Percentiles rank a stretch among this genome's conserved stretches.
These are phyloP conservation scores for Pythium brassicae DNA, from an alignment of 352 stramenopile species.

Conservation along the genomic window DNA sequence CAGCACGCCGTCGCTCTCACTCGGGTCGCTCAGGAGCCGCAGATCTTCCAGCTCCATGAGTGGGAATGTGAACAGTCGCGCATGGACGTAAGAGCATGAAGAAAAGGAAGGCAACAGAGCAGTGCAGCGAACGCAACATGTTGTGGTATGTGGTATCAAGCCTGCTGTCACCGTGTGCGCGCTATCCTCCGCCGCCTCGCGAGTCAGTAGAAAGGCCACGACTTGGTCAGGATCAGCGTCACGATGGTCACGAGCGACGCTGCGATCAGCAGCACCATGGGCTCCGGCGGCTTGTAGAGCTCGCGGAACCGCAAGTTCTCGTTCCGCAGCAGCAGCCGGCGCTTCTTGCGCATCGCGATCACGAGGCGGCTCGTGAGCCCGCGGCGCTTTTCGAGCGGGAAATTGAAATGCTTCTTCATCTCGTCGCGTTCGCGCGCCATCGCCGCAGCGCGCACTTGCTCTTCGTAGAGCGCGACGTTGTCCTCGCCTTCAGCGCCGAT, in stretches of 20 bases:
- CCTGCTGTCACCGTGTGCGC: no score
- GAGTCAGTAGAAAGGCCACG: conserved; percentile 72
- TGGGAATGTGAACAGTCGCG: background rate
- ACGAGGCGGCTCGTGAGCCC: conserved; percentile 33
- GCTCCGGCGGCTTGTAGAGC: conserved; percentile 65
- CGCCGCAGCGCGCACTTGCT: conserved; percentile 25
- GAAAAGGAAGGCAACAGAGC: background rate
- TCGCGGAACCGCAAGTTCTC: conserved; percentile 78
- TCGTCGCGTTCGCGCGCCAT: conserved; percentile 33
- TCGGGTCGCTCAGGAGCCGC: conserved; percentile 9
- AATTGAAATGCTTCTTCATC: conserved; percentile 41
- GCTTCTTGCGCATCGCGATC: conserved; percentile 50
- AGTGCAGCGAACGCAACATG: no score
- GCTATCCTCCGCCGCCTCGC: background rate
- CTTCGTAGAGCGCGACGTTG: conserved; percentile 25
- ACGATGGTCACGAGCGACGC: conserved; percentile 51
- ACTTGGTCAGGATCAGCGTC: conserved; percentile 69
- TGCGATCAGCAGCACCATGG: conserved; percentile 52
- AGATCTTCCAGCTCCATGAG: conserved; percentile 41
- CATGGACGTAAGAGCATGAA: no score
- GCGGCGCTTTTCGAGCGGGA: conserved; percentile 35
- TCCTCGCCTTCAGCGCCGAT: conserved; percentile 22
- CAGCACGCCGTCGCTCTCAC: conserved; percentile 18
- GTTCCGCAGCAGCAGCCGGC: conserved; percentile 55
- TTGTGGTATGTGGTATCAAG: no score